A percentile compares a stretch with the other conserved stretches of the same genome.
Conservation (phyloP, 495 filamentous ascomycete genomes). For the Tuber brumale region DNA sequence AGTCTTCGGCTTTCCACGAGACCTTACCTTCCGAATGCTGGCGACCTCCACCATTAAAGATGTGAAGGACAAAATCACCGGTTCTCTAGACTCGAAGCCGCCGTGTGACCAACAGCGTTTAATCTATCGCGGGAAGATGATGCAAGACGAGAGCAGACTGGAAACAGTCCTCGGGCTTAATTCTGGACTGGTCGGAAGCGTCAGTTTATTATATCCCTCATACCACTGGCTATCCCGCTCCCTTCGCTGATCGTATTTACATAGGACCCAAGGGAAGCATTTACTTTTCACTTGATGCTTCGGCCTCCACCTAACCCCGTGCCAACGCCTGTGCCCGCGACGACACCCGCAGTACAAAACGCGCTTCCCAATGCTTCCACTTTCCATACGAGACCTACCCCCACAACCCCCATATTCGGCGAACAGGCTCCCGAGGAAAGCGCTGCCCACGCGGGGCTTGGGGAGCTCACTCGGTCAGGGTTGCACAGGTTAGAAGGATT, state of each 20-base stretch:
- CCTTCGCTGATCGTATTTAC: background rate
- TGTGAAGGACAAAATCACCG: constrained; percentile 32
- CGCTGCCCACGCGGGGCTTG: background rate
- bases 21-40: constrained; percentile 33
- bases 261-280: background rate
- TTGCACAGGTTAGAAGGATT: background rate
- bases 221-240: background rate
- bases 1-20: constrained; percentile 33
- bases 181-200: constrained; percentile 23
- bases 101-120: constrained; percentile 31
- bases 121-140: constrained; percentile 39
- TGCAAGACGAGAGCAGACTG: constrained; percentile 26
- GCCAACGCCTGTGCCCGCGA: background rate
- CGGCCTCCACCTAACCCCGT: background rate
- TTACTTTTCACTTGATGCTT: constrained; percentile 1
- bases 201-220: constrained; percentile 13
- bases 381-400: background rate
- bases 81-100: constrained; percentile 29
- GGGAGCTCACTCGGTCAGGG: background rate
- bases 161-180: constrained; percentile 26
- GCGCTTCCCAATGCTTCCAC: background rate
- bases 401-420: background rate
- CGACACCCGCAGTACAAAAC: background rate
- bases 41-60: constrained; percentile 37
- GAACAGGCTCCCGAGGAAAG: background rate